phyloP scores from a whole-genome alignment of 2,329 filamentous ascomycete species.

The Metarhizium brunneum region DNA sequence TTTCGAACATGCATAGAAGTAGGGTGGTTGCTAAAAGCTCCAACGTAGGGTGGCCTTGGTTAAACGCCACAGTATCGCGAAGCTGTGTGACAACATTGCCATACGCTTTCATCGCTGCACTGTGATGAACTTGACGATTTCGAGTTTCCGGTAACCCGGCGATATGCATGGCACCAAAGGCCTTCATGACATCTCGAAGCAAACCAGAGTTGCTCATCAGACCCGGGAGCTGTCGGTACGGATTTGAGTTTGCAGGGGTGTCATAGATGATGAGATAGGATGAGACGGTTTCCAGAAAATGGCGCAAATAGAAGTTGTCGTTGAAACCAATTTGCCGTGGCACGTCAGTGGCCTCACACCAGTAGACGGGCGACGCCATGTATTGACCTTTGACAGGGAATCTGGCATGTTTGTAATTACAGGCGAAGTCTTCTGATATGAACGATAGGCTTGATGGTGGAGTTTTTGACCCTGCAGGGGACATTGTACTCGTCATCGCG shows the following conservation, averaged over 20 bases:
- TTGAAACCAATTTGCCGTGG: background rate
- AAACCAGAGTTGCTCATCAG: slow-evolving; percentile 35
- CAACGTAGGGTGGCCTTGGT: slow-evolving; percentile 4
- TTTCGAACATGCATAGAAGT: too few relatives aligned
- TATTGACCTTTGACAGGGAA: too few relatives aligned
- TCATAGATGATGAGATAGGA: slow-evolving; percentile 34
- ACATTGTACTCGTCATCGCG: too few relatives aligned
- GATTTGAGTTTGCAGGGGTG: slow-evolving; percentile 24
- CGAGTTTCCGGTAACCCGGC: slow-evolving; percentile 24
- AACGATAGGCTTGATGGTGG: too few relatives aligned
- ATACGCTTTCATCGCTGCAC: slow-evolving; percentile 27
- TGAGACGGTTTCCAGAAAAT: slow-evolving; percentile 29
- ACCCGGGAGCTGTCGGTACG: slow-evolving; percentile 28
- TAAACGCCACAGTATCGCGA: slow-evolving; percentile 16
- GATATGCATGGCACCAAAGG: slow-evolving; percentile 28
- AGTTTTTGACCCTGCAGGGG: too few relatives aligned
- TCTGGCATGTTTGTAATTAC: too few relatives aligned
- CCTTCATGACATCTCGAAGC: slow-evolving; percentile 28
- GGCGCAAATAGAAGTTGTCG: slow-evolving; percentile 22
- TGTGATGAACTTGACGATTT: slow-evolving; percentile 23
- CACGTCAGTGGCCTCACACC: too few relatives aligned
- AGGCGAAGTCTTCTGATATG: too few relatives aligned
- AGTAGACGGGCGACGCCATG: too few relatives aligned
- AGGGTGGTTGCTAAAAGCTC: too few relatives aligned
- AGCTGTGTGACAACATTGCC: slow-evolving; percentile 21